Base-by-base conservation (phyloP, 108 stramenopile species). In the Nitzschia inconspicua region DNA sequence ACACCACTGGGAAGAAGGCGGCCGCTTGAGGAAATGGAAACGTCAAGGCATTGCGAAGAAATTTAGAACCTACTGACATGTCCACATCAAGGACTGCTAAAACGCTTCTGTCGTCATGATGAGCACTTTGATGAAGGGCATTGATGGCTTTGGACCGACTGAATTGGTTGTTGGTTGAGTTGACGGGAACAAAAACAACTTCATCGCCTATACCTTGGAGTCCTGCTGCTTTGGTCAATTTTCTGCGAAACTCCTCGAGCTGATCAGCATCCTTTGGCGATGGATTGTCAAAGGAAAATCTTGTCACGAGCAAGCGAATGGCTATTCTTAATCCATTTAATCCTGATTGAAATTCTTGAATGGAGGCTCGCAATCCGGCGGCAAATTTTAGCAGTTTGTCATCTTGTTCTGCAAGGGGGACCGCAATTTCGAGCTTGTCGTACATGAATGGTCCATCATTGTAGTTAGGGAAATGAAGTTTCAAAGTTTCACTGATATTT, bases 1-100 rank as follows among this genome's bases (percentile, higher is more conserved):
- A 68, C 57, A 68, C 44, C 0, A 68, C 60, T 43, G 66, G 66
- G 31, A 68, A 60, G 24, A 59, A 68, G 14, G 66, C 66, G 18
- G 55, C 35, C 24, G 41, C 55, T 11, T 43, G 27, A 14, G 65
- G 56, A 49, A 57, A 57, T 0, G 56, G 46, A 57, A 56, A 57
- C 3, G 44, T 34, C 40, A 60, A 13, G 3, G 57, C 47, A 68
- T 68, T 50, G 3, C 29, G 35, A n/a, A 68, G 41, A 52, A 68
- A 68, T 34, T 44, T 41, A 6, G 66, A 43, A 18, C 18, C 36
- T 4, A 68, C 52, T 3, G 20, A 9, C 40, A 59, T 40, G 30
- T 68, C 66, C 11, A 60, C 66, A 32, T 68, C 66, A 28, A 48
- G 35, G 11, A 42, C 32, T 39, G 66, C 49, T 20, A 60, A 26